Base-by-base conservation (phyloP, 2,329 filamentous ascomycete genomes). In the Penicillium sp. region DNA sequence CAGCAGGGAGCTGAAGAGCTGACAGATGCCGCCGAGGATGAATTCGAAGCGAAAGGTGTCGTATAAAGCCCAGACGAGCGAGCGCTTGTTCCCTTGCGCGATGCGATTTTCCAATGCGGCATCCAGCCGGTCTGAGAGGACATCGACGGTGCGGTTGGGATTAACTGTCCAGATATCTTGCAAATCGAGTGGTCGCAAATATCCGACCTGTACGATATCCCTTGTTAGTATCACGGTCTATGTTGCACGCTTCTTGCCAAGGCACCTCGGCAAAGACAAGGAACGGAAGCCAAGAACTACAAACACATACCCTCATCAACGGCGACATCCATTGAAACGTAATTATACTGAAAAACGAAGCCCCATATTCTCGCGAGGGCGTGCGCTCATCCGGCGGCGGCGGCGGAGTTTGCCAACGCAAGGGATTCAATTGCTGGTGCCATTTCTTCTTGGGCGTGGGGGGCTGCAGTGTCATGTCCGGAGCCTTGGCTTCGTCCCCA, bases 161-260 rank as follows among this genome's bases (percentile, higher is more conserved):
- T 97, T 97, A 67, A 98, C 90, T 0, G 83, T 79, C 89, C 92
- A 98, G 58, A 99, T 87, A 73, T 99, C 95, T 66, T 90, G 90
- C 57, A 88, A 79, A 70, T 96, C 89, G 2, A 99, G 83, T 2
- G 88, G 86, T 14, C 95, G 88, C 71, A 91, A 88, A 76, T 97
- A 98, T 38, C 95, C 95, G 41, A 87, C 85, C 88, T 91, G 66
- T 25, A 56, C 69, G 4, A 42, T 10, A 45, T 41, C 20, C n/a
- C 25, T n/a, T 14, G 17, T 61, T 52, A 57, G 54, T 51, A 53
- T 61, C 4, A 5, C 42, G 22, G 4, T 22, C 22, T 3, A 17
- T 28, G 2, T 11, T 8, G 17, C 3, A 12, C 17, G 1, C 12
- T 11, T 11, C 31, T 38, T 52, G 20, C 34, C 49, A 37, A 41